Evolutionary conservation across 306 rosid genomes (phyloP).

Genomic region (Gastrolobium villosum): DNA sequence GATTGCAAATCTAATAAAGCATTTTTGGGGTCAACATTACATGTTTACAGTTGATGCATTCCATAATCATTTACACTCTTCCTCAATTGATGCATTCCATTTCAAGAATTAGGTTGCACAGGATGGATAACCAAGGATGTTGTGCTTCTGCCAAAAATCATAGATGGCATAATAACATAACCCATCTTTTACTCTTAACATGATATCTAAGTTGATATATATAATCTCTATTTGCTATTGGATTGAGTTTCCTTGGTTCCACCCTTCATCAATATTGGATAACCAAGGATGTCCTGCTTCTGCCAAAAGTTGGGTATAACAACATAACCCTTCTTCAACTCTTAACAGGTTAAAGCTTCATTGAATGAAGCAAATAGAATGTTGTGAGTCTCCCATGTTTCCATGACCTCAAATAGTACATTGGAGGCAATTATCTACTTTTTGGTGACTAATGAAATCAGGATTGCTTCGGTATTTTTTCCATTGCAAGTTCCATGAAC

Average conservation of each 20-base stretch:
- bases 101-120: constrained; percentile 5
- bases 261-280: constrained; percentile 6
- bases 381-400: constrained; percentile 62
- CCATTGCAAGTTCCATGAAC: constrained; percentile 46
- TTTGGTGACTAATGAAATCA: constrained; percentile 37
- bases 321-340: constrained; percentile 33
- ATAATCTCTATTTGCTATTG: constrained; percentile 7
- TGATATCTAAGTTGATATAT: not conserved
- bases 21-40: constrained; percentile 19
- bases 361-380: constrained; percentile 70
- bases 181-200: constrained; percentile 34
- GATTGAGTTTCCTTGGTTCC: constrained; percentile 13
- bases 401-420: constrained; percentile 1
- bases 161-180: constrained; percentile 6
- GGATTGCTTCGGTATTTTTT: constrained; percentile 27
- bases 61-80: not conserved
- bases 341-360: constrained; percentile 75
- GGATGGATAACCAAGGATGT: constrained; percentile 20
- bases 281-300: not conserved
- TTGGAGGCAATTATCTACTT: constrained; percentile 36
- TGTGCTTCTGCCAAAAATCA: constrained; percentile 10
- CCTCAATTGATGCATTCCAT: not conserved
- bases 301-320: constrained; percentile 11
- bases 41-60: not conserved
- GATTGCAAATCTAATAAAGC: not conserved